Base-by-base conservation (phyloP, 2,329 filamentous ascomycete species). In the Alternaria sp. region DNA sequence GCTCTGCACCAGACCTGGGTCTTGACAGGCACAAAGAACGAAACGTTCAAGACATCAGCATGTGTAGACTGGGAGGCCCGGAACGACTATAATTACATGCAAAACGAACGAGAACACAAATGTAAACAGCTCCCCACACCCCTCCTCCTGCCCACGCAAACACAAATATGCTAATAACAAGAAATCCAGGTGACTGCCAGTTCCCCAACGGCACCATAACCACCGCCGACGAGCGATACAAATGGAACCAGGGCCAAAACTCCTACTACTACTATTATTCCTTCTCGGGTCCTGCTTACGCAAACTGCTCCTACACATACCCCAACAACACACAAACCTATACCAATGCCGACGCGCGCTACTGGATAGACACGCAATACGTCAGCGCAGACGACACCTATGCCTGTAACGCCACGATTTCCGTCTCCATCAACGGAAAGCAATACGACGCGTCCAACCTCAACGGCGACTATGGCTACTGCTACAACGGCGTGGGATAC, bases 401-500 rank as follows among this genome's bases (percentile, higher is more conserved):
- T 6, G 16, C 57, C 65, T 69, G 70, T 53, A 71, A 70, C 46
- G 52, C 57, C 6, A 64, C 65, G 5, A 20, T 67, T 7, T 46
- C 54, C 3, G 22, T 70, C 4, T 50, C 59, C 3, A 49, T 74
- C 4, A 54, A 62, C 14, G 60, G 63, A 20, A 45, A 65, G 5
- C 63, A 22, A 0, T 71, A 74, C 49, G 63, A 68, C 22, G 48
- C 61, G 4, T 38, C 60, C 6, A 48, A 54, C 8, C 55, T 74
- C 0, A 61, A 67, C 12, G 41, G n/a, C n/a, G n/a, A n/a, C 20
- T 22, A 22, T 3, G 66, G 55, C 2, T 67, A 64, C 34, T 78
- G 77, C 49, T 63, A 69, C 43, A 45, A 65, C 18, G 14, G 63
- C 22, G 52, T 64, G 3, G 66, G 54, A 49, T 76, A 72, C 59